phyloP scores from a whole-genome alignment of 2,329 filamentous ascomycete genomes.

The Stachybotrys echinatus region DNA sequence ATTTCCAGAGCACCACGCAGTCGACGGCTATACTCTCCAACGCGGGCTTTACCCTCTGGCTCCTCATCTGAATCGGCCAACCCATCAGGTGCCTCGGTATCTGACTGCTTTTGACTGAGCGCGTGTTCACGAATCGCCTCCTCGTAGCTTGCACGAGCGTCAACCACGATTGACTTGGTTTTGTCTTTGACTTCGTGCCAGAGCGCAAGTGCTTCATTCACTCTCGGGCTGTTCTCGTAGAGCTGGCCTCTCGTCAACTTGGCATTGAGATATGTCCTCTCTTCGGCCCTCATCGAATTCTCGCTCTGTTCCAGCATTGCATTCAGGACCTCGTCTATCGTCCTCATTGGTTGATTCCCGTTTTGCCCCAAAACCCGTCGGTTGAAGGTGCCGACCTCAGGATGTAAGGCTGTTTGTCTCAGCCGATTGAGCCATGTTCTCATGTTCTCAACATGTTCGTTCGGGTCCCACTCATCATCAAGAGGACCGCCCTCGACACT shows the following conservation, averaged over 20 bases:
- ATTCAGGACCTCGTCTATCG: slow-evolving; percentile 80
- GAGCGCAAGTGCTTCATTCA: slow-evolving; percentile 61
- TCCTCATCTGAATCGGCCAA: slow-evolving; percentile 25
- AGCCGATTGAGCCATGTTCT: slow-evolving; percentile 71
- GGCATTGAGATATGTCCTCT: slow-evolving; percentile 59
- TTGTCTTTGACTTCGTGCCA: slow-evolving; percentile 58
- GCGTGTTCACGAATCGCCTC: slow-evolving; percentile 35
- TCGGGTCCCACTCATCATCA: slow-evolving; percentile 57
- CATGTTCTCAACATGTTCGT: slow-evolving; percentile 67
- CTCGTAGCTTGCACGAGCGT: slow-evolving; percentile 59
- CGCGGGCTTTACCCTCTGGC: slow-evolving; percentile 30
- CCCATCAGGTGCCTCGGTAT: slow-evolving; percentile 4
- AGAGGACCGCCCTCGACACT: slow-evolving; percentile 58
- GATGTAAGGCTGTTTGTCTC: slow-evolving; percentile 79
- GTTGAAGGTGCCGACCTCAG: slow-evolving; percentile 68
- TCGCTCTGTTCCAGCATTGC: slow-evolving; percentile 90
- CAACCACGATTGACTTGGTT: slow-evolving; percentile 47
- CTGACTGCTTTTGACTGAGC: neutral
- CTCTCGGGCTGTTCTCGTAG: slow-evolving; percentile 66
- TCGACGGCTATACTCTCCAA: slow-evolving; percentile 55
- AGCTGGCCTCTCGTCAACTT: slow-evolving; percentile 71
- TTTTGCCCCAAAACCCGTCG: slow-evolving; percentile 57
- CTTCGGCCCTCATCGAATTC: slow-evolving; percentile 57
- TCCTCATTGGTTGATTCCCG: slow-evolving; percentile 64
- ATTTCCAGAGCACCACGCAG: slow-evolving; percentile 72